Evolutionary conservation across 208 protist genomes (phyloP).

Genomic region (Crithidia brevicula): DNA sequence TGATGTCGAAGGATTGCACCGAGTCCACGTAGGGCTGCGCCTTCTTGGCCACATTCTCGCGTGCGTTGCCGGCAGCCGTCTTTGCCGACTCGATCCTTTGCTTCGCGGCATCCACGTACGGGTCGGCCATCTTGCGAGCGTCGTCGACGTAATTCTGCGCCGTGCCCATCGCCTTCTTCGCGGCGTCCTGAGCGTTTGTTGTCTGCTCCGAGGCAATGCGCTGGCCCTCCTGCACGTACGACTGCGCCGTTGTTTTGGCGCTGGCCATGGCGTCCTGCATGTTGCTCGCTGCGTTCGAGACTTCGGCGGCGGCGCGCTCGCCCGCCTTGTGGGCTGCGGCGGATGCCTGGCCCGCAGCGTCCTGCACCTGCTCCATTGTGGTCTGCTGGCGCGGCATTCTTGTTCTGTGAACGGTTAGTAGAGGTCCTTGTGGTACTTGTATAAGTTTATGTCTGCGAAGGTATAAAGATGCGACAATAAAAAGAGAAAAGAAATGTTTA

Average conservation of each 20-base stretch:
- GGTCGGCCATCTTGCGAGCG: slow-evolving; percentile 40
- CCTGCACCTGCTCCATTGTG: slow-evolving; percentile 12
- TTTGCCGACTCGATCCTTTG: slow-evolving; percentile 32
- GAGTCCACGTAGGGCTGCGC: slow-evolving; percentile 32
- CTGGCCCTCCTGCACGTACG: slow-evolving; percentile 33
- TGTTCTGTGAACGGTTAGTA: no score
- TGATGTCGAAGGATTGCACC: slow-evolving; percentile 47
- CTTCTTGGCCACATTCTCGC: slow-evolving; percentile 26
- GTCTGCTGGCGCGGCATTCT: slow-evolving; percentile 4
- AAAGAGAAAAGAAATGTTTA: no score
- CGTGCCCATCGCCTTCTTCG: slow-evolving; percentile 33
- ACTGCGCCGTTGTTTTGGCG: slow-evolving; percentile 34
- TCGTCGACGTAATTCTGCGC: slow-evolving; percentile 41
- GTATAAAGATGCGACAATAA: no score
- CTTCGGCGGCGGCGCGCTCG: slow-evolving; percentile 7
- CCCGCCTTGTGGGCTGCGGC: slow-evolving; percentile 10
- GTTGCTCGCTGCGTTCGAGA: slow-evolving; percentile 8
- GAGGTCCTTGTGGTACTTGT: no score
- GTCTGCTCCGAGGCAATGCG: slow-evolving; percentile 20
- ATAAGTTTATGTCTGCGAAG: no score
- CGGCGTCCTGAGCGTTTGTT: slow-evolving; percentile 29
- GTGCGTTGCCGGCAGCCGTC: slow-evolving; percentile 32
- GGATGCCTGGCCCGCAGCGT: not conserved
- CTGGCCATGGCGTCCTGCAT: slow-evolving; percentile 22
- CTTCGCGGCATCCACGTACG: slow-evolving; percentile 41